A percentile compares a stretch with the other conserved stretches of the same genome.
These are phyloP conservation scores for Lachnellula hyalina DNA, from an alignment of 2,329 filamentous ascomycete species.

Conservation along the genomic window DNA sequence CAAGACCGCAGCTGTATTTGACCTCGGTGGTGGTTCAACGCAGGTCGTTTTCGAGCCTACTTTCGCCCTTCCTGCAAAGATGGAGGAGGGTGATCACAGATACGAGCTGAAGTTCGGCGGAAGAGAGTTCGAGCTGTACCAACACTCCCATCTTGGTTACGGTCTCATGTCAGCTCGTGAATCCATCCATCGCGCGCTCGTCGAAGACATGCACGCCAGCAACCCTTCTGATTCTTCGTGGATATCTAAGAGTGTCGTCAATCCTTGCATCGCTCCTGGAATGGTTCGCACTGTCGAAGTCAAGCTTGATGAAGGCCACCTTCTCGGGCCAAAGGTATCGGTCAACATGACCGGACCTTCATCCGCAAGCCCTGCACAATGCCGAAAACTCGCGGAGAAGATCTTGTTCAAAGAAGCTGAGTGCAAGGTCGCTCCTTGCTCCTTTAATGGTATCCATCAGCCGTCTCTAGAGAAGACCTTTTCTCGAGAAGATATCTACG, in stretches of 20 bases:
- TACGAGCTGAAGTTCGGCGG: conserved; percentile 89
- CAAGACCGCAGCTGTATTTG: conserved; percentile 89
- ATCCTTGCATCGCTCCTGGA: conserved; percentile 82
- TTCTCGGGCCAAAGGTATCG: conserved; percentile 57
- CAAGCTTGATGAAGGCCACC: conserved; percentile 59
- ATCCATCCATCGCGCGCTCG: conserved; percentile 70
- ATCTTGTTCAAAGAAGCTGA: conserved; percentile 81
- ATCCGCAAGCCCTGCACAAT: conserved; percentile 73
- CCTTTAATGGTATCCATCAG: conserved; percentile 96
- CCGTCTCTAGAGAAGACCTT: conserved; percentile 91
- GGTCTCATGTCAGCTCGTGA: conserved; percentile 93
- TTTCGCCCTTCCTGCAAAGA: conserved; percentile 82
- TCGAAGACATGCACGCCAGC: conserved; percentile 65
- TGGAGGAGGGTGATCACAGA: conserved; percentile 91
- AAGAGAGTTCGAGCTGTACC: conserved; percentile 86
- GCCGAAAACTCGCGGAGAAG: conserved; percentile 83
- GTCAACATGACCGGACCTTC: conserved; percentile 87
- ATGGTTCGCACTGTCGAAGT: conserved; percentile 71
- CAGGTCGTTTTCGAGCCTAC: conserved; percentile 98
- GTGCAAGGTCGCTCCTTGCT: conserved; percentile 85
- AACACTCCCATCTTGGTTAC: conserved; percentile 96
- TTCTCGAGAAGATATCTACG: conserved; percentile 82
- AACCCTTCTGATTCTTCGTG: conserved; percentile 59
- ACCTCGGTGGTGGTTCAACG: conserved; percentile 92
- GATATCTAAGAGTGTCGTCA: conserved; percentile 65